Conservation (phyloP, 768 basidiomycete genomes). For the Chalciporus sphaerocephalus region DNA sequence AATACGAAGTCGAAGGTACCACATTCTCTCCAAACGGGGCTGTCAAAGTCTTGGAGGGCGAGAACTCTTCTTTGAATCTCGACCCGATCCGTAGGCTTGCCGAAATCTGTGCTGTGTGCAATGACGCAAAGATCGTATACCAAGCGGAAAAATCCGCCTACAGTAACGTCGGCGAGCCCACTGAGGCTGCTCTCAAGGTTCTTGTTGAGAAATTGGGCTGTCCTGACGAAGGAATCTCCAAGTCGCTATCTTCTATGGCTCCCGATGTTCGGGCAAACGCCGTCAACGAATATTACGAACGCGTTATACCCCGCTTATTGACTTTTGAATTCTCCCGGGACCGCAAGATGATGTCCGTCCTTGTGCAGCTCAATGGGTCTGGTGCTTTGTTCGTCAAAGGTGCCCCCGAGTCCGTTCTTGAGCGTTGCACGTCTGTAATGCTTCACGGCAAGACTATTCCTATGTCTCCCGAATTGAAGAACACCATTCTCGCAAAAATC, state of each 20-base stretch:
- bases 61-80: slow-evolving; percentile 55
- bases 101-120: slow-evolving; percentile 91
- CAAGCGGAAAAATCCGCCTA: slow-evolving; percentile 73
- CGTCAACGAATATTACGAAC: slow-evolving; percentile 80
- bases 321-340: slow-evolving; percentile 98
- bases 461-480: slow-evolving; percentile 58
- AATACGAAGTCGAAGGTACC: slow-evolving; percentile 85
- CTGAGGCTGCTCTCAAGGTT: slow-evolving; percentile 94
- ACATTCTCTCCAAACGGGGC: slow-evolving; percentile 86
- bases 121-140: slow-evolving; percentile 89
- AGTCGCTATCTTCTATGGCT: slow-evolving; percentile 54
- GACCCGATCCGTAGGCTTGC: slow-evolving; percentile 79
- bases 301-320: slow-evolving; percentile 69
- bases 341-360: slow-evolving; percentile 99
- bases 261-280: slow-evolving; percentile 69
- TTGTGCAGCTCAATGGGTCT: slow-evolving; percentile 62
- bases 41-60: slow-evolving; percentile 63
- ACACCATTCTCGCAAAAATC: slow-evolving; percentile 59
- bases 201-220: slow-evolving; percentile 92
- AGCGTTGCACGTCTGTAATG: slow-evolving; percentile 74
- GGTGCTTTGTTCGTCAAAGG: slow-evolving; percentile 93
- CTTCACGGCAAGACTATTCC: slow-evolving; percentile 61
- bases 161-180: slow-evolving; percentile 89
- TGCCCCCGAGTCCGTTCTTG: slow-evolving; percentile 92
- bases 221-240: slow-evolving; percentile 51